These are phyloP conservation scores for Yamadazyma tumulicola DNA, from an alignment of 805 yeast genomes.

Conservation along the genomic window DNA sequence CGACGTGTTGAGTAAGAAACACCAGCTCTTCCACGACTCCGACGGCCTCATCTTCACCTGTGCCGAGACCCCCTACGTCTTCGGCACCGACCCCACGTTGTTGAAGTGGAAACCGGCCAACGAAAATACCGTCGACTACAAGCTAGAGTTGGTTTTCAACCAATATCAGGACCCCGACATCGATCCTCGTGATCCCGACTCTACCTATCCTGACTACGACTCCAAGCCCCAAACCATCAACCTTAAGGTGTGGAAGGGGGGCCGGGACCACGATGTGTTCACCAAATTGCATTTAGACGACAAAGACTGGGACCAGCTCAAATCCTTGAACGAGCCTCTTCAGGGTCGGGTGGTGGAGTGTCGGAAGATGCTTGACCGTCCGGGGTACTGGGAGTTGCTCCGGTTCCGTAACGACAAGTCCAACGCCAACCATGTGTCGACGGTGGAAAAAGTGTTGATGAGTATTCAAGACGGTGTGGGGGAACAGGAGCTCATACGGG, in stretches of 20 bases:
- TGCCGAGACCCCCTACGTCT: conserved; percentile 78
- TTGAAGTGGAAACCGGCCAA: conserved; percentile 97
- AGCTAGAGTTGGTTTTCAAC: conserved; percentile 60
- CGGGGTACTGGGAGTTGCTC: conserved; percentile 74
- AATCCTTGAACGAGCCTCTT: conserved; percentile 69
- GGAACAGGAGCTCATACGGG: conserved; percentile 65
- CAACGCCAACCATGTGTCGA: conserved; percentile 79
- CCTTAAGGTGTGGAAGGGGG: conserved; percentile 78
- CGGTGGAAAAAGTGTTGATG: conserved; percentile 76
- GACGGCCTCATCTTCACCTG: conserved; percentile 96
- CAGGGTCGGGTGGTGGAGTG: conserved; percentile 90
- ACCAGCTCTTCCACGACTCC: conserved; percentile 75
- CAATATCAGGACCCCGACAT: conserved; percentile 58
- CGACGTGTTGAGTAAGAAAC: conserved; percentile 68
- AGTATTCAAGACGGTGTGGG: conserved; percentile 85
- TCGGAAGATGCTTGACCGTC: conserved; percentile 52
- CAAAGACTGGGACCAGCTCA: conserved; percentile 78
- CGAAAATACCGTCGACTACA: conserved; percentile 91
- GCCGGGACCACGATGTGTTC: conserved; percentile 58
- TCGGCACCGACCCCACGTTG: conserved; percentile 84
- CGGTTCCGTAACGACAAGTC: conserved; percentile 92
- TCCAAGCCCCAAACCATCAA: conserved; percentile 62
- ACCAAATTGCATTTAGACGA: conserved; percentile 60
- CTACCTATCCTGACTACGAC: conserved; percentile 79
- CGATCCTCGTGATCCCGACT: conserved; percentile 62